A percentile compares a stretch with the other conserved stretches of the same genome.
These are phyloP conservation scores for Moelleriella libera DNA, from an alignment of 2,329 filamentous ascomycete genomes.

Conservation along the genomic window DNA sequence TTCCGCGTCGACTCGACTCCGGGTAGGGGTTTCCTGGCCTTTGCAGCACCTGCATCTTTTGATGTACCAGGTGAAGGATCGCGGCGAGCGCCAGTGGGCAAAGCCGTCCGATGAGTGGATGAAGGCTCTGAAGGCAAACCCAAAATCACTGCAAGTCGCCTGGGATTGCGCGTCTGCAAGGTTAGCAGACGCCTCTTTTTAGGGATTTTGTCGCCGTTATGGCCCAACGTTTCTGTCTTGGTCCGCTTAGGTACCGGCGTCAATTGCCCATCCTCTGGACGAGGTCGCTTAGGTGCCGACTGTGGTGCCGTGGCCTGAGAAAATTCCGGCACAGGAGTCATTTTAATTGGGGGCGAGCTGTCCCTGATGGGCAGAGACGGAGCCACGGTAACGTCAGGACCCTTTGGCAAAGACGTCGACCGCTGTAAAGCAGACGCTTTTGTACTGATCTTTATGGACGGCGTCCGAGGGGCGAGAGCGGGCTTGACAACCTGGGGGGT, in stretches of 20 bases:
- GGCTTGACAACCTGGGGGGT: constrained; percentile 13
- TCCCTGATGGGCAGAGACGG: constrained; percentile 1
- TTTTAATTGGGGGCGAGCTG: constrained; percentile 7
- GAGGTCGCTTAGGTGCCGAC: constrained; percentile 18
- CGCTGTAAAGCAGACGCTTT: constrained; percentile 13
- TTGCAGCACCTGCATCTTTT: constrained; percentile 17
- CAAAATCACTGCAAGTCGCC: constrained; percentile 19
- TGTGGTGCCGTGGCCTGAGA: constrained; percentile 1
- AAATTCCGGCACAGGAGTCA: constrained; percentile 1
- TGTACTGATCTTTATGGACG: constrained; percentile 25
- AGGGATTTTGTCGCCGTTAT: constrained; percentile 7
- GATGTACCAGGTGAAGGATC: constrained; percentile 10
- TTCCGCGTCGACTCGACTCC: constrained; percentile 14
- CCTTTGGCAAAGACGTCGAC: neutral
- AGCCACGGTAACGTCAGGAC: constrained; percentile 2
- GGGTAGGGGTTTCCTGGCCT: constrained; percentile 22
- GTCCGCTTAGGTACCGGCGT: constrained; percentile 23
- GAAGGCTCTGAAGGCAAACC: constrained; percentile 11
- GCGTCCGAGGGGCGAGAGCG: constrained; percentile 13
- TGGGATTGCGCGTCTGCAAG: constrained; percentile 19
- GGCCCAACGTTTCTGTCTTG: constrained; percentile 13
- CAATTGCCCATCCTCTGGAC: constrained; percentile 19
- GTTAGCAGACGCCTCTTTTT: constrained; percentile 23
- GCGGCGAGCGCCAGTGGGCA: constrained; percentile 16
- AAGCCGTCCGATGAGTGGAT: constrained; percentile 14